These are phyloP conservation scores for Pseudogymnoascus sp. DNA, from an alignment of 2,329 filamentous ascomycete genomes.

Conservation along the genomic window DNA sequence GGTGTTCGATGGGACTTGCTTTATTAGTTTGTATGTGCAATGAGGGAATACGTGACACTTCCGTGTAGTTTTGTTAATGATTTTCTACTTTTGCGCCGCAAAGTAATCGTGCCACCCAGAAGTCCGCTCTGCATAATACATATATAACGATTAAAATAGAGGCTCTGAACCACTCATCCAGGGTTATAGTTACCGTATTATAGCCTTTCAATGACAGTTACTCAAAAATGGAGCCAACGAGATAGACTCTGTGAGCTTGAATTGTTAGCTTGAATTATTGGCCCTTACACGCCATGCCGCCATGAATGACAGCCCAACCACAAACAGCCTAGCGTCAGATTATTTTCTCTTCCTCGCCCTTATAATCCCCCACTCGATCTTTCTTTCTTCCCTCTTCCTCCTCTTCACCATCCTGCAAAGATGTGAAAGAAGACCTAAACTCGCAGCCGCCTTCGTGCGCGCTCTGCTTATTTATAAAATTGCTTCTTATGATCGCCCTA, in stretches of 20 bases:
- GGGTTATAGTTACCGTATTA: background rate
- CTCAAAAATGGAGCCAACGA: background rate
- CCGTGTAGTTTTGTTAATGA: background rate
- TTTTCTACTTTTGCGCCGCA: background rate
- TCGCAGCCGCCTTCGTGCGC: background rate
- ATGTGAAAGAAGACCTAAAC: background rate
- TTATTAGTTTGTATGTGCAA: background rate
- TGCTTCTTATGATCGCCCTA: background rate
- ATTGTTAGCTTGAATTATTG: background rate
- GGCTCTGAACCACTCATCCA: background rate
- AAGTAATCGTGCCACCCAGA: background rate
- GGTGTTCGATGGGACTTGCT: background rate
- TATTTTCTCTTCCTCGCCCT: background rate
- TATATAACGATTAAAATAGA: background rate
- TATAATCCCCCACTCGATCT: background rate
- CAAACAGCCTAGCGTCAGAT: background rate
- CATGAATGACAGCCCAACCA: background rate
- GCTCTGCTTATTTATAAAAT: background rate
- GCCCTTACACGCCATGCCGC: background rate
- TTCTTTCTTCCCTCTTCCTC: background rate
- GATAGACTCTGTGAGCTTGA: background rate
- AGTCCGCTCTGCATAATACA: background rate
- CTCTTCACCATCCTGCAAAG: conserved; percentile 2
- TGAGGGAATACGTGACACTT: background rate
- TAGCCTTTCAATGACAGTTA: background rate